Percentiles rank a stretch among this genome's conserved stretches.
phyloP scores from a whole-genome alignment of 1,139 yeast genomes.

The Blastobotrys proliferans region DNA sequence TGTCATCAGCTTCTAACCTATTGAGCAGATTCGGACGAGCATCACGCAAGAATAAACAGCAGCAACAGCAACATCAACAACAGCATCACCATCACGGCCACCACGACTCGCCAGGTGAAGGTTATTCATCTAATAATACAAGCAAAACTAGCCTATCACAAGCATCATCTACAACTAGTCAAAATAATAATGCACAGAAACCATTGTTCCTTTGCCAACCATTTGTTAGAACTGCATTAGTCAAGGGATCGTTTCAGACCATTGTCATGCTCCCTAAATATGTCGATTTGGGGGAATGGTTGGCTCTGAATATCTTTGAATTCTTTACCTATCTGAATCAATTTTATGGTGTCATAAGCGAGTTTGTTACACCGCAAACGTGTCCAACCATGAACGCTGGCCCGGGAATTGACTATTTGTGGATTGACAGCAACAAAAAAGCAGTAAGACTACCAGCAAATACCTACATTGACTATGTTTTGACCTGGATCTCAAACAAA shows the following conservation, averaged over 20 bases:
- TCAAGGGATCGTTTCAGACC: conserved; percentile 95
- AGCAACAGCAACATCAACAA: conserved; percentile 9
- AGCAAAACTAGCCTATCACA: conserved; percentile 11
- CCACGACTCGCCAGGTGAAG: conserved; percentile 1
- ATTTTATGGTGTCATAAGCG: conserved; percentile 83
- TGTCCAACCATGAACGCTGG: conserved; percentile 97
- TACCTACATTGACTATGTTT: conserved; percentile 86
- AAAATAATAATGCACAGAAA: conserved; percentile 18
- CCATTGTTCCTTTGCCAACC: conserved; percentile 88
- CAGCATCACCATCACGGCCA: conserved; percentile 5
- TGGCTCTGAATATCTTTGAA: conserved; percentile 88
- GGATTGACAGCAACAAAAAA: conserved; percentile 79
- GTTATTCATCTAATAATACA: conserved; percentile 1
- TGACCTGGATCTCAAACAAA: conserved; percentile 85
- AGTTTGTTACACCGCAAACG: conserved; percentile 81
- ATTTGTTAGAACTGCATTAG: conserved; percentile 87
- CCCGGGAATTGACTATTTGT: conserved; percentile 81
- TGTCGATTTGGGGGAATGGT: conserved; percentile 94
- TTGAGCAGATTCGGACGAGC: conserved; percentile 61
- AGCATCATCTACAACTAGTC: conserved; percentile 14
- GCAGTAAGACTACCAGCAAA: conserved; percentile 85
- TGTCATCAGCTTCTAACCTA: conserved; percentile 26
- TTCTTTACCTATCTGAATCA: conserved; percentile 80
- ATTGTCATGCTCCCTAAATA: conserved; percentile 93
- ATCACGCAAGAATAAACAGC: conserved; percentile 45